Evolutionary conservation across 176 grass and related monocot genomes (phyloP), one percentile per base, ranked within the genome.

Genomic region (Saccharum spontaneum): DNA sequence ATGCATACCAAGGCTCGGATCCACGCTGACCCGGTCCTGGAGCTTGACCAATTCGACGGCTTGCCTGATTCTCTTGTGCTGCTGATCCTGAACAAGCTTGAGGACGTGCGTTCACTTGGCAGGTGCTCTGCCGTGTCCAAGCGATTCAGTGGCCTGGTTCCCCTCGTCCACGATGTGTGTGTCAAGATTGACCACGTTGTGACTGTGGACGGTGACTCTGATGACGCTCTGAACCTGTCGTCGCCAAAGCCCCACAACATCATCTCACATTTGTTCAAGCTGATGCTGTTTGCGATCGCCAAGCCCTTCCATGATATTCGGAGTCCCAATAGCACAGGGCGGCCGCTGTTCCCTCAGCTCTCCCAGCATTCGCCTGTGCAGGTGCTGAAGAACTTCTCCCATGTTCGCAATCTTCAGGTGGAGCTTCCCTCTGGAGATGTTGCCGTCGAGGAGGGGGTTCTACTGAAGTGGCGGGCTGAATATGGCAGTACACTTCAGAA

Each of bases 401-500:
- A 97, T 15, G 84, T 97, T 31, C 85, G 90, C n/a, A 90, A 89
- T 37, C 93, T 97, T 38, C 72, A 31, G 40, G 86, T 93, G 3
- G 95, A 93, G 79, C 89, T 97, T 16, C 95, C 95, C 36, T 73
- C 88, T 1, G 90, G 92, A 0, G 92, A 97, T 84, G 95, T 93
- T 4, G 71, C 92, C 14, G 88, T 87, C 0, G 92, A 97, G 86
- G 90, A 88, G 22, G 92, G 92, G 40, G 84, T 91, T 52, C 83
- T 97, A 38, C 90, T 97, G 1, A 94, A 86, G 77, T 97, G 95
- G 95, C 81, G 88, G 3, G 90, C 95, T 2, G 87, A 84, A 67
- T 97, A 89, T 48, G 95, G 92, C 10, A 94, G 95, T 36, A 88
- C 92, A 20, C 93, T 97, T 50, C 95, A 92, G 75, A 97, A 84